These are phyloP conservation scores for Termitomyces sp. DNA, from an alignment of 768 basidiomycete genomes.

Conservation along the genomic window DNA sequence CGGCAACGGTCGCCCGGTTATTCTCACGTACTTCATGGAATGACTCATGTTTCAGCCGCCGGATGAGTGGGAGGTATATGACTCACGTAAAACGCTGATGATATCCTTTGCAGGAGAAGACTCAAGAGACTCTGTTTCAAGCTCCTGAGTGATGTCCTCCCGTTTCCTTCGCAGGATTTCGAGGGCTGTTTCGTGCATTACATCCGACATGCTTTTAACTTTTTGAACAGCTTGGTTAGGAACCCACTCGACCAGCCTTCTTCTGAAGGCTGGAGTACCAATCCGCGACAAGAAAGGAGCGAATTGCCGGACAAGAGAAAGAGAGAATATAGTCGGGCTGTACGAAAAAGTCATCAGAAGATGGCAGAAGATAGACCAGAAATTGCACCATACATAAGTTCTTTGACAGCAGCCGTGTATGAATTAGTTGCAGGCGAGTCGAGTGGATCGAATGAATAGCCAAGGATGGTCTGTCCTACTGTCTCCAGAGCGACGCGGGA, in stretches of 20 bases:
- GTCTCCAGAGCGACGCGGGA: conserved; percentile 38
- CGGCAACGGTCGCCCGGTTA: conserved; percentile 23
- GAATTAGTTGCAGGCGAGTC: conserved; percentile 35
- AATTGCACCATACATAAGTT: conserved; percentile 31
- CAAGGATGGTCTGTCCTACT: conserved; percentile 37
- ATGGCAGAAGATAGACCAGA: background rate
- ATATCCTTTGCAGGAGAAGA: conserved; percentile 37
- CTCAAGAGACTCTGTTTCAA: conserved; percentile 14
- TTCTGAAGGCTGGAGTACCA: conserved; percentile 35
- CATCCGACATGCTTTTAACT: conserved; percentile 40
- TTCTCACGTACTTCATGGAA: conserved; percentile 29
- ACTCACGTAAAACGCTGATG: conserved; percentile 42
- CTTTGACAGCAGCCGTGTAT: conserved; percentile 39
- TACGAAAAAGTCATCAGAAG: background rate
- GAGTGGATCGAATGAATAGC: conserved; percentile 42
- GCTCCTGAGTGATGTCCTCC: conserved; percentile 16
- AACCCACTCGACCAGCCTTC: conserved; percentile 34
- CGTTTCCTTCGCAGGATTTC: conserved; percentile 35
- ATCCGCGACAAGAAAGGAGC: conserved; percentile 37
- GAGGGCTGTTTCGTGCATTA: conserved; percentile 37
- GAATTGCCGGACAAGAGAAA: conserved; percentile 40
- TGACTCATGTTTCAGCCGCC: background rate
- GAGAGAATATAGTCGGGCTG: conserved; percentile 40
- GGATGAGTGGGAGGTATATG: background rate
- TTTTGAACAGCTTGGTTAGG: conserved; percentile 34